Base-by-base conservation (phyloP, 805 yeast genomes). In the Monosporozyma aquatica region DNA sequence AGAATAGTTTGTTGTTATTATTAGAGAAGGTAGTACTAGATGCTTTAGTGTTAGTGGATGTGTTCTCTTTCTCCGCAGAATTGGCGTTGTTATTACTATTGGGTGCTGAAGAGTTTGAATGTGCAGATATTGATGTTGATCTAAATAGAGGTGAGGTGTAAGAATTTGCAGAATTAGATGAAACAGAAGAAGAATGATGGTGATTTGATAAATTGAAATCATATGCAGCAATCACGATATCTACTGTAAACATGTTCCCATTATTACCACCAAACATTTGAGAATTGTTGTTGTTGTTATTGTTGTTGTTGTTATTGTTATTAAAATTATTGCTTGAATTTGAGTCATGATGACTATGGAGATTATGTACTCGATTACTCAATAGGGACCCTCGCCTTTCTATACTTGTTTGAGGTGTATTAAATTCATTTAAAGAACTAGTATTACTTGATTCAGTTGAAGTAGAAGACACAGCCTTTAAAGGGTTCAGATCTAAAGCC, bases 181-280 rank as follows among this genome's bases (percentile, higher is more conserved):
- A 18, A 17, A 18, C 35, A 18, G 35, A 32, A 4, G 23, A 18
- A 8, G 17, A 7, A 32, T 20, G 24, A 10, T 13, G 33, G 18
- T 20, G 24, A 10, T 13, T 27, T 8, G 15, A 10, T 39, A 24
- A 17, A 32, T 37, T 42, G 34, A 40, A 44, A 13, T 49, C 50
- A 29, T 42, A 42, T 8, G 47, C 15, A 6, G 55, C 52, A 8
- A 49, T 37, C 3, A 46, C 55, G 1, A 48, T 39, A 28, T 51
- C 55, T 6, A 49, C 37, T 2, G 43, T 43, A 7, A 47, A 34
- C 1, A 40, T 37, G 17, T 30, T 32, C 10, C 22, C 24, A n/a
- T n/a, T n/a, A n/a, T n/a, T n/a, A n/a, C n/a, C n/a, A n/a, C n/a
- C n/a, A n/a, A n/a, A n/a, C n/a, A n/a, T n/a, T n/a, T n/a, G n/a